Conservation (phyloP, 2,329 filamentous ascomycete species). For the Cercospora berteroae region DNA sequence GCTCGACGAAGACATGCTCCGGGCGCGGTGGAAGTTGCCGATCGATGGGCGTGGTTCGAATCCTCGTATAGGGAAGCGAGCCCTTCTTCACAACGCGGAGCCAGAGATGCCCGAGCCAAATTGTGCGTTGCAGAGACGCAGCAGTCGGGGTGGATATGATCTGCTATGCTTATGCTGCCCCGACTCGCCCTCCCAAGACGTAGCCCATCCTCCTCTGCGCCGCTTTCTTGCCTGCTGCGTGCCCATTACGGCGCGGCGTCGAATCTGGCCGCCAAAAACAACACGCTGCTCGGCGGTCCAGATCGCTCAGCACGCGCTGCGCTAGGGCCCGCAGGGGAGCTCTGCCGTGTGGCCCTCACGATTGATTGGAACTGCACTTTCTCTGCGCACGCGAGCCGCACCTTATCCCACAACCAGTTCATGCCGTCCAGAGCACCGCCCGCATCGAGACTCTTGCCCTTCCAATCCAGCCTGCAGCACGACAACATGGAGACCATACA, state of each 20-base stretch:
- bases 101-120: not conserved
- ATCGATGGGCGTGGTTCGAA: conserved; percentile 5
- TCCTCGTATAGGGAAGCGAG: conserved; percentile 7
- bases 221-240: conserved; percentile 2
- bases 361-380: not conserved
- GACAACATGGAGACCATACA: conserved; percentile 61
- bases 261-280: conserved; percentile 2
- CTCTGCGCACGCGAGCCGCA: conserved; percentile 2
- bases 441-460: not conserved
- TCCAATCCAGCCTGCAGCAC: not conserved
- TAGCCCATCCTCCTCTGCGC: not conserved
- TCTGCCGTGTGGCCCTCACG: not conserved
- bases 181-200: not conserved
- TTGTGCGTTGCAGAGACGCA: not conserved
- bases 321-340: not conserved
- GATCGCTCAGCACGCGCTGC: not conserved
- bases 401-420: not conserved
- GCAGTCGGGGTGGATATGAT: not conserved
- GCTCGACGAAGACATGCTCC: conserved; percentile 17
- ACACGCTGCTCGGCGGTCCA: not conserved
- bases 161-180: not conserved
- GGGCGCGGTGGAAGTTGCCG: conserved; percentile 27
- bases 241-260: conserved; percentile 8
- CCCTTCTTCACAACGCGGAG: not conserved
- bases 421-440: not conserved